Percentiles rank a stretch among this genome's conserved stretches.
Evolutionary conservation across 805 yeast species (phyloP).

Genomic region (Pichia pseudocactophila): DNA sequence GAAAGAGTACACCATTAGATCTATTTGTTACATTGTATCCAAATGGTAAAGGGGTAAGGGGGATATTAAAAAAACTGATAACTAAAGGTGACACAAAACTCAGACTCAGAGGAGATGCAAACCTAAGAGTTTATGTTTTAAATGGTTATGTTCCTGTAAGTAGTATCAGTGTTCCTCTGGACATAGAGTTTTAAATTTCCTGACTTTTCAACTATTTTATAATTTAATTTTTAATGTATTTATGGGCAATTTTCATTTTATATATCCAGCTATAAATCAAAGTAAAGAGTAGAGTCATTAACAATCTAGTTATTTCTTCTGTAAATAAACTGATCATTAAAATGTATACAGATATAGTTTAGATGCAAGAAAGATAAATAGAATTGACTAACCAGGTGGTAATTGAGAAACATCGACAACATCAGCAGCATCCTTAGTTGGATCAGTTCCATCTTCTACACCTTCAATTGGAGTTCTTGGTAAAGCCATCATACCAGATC

Average conservation of each 20-base stretch:
- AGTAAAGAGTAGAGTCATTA: not conserved
- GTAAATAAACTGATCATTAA: not conserved
- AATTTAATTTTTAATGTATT: not conserved
- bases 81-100: constrained; percentile 25
- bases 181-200: constrained; percentile 18
- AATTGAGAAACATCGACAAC: constrained; percentile 80
- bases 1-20: constrained; percentile 19
- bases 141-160: constrained; percentile 29
- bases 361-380: not conserved
- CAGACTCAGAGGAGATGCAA: constrained; percentile 29
- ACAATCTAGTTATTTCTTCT: not conserved
- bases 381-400: constrained; percentile 74
- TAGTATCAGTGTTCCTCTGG: constrained; percentile 24
- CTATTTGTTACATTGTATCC: constrained; percentile 28
- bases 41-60: constrained; percentile 25
- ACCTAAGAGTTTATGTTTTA: constrained; percentile 24
- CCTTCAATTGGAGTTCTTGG: constrained; percentile 86
- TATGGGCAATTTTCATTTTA: not conserved
- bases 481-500: constrained; percentile 98
- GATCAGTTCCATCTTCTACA: constrained; percentile 39
- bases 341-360: not conserved
- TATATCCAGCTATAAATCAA: not conserved
- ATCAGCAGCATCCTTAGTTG: constrained; percentile 48
- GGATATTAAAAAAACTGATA: constrained; percentile 26
- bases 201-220: not conserved